These are phyloP conservation scores for Vicia faba DNA, from an alignment of 306 rosid genomes.

Conservation along the genomic window DNA sequence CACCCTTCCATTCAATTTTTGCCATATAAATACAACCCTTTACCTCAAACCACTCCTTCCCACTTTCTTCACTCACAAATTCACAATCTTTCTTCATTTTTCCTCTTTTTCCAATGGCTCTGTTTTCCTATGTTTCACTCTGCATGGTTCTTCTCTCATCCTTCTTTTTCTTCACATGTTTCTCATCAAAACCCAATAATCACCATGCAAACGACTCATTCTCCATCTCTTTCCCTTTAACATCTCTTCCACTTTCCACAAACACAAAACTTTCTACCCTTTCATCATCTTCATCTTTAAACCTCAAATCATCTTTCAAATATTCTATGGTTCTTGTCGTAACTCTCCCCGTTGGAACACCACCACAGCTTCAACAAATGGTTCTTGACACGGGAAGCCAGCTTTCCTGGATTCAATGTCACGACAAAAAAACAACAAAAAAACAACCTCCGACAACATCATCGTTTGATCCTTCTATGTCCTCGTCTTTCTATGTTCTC, in stretches of 20 bases:
- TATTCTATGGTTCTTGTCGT: constrained; percentile 77
- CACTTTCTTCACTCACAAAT: background rate
- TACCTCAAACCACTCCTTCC: too few relatives aligned
- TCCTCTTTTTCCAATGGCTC: constrained; percentile 48
- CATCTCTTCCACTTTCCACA: background rate
- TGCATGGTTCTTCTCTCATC: constrained; percentile 39
- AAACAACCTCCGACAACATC: constrained; percentile 43
- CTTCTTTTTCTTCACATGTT: constrained; percentile 25
- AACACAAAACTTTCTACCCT: constrained; percentile 32
- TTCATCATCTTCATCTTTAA: constrained; percentile 32
- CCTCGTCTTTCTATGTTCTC: constrained; percentile 75
- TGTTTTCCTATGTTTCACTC: constrained; percentile 34
- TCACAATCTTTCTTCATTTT: background rate
- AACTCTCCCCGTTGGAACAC: constrained; percentile 84
- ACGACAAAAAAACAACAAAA: constrained; percentile 41
- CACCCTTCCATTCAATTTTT: too few relatives aligned
- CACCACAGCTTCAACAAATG: constrained; percentile 85
- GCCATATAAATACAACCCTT: too few relatives aligned
- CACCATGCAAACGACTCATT: background rate
- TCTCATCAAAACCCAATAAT: constrained; percentile 20
- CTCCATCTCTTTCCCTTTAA: constrained; percentile 62
- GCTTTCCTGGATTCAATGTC: constrained; percentile 90
- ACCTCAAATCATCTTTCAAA: constrained; percentile 56
- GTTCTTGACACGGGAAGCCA: constrained; percentile 95
- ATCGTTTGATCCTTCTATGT: constrained; percentile 77